Conservation (phyloP, 306 rosid genomes). For the Oxytropis ochrocephala region DNA sequence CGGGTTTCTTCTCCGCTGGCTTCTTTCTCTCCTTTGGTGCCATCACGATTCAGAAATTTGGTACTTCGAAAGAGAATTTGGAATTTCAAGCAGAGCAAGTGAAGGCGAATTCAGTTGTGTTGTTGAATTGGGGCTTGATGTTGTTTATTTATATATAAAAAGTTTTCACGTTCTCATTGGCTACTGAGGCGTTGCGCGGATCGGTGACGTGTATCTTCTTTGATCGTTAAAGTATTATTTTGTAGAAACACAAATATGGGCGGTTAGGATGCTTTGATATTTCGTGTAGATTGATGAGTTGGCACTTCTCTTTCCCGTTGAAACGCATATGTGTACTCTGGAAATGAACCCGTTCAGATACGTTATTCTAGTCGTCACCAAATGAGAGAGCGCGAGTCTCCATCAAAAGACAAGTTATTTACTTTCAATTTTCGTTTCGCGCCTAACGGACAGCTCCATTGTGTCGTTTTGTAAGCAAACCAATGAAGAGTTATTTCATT, state of each 20-base stretch:
- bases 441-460: too few relatives aligned
- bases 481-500: too few relatives aligned
- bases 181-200: too few relatives aligned
- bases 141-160: not conserved
- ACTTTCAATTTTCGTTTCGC: too few relatives aligned
- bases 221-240: not conserved
- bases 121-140: not conserved
- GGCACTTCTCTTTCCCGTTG: not conserved
- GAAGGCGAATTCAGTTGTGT: too few relatives aligned
- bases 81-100: conserved; percentile 6
- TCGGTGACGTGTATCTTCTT: not conserved
- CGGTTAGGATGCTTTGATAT: too few relatives aligned
- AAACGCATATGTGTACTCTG: not conserved
- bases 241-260: too few relatives aligned
- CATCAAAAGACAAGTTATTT: too few relatives aligned
- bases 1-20: conserved; percentile 54
- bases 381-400: not conserved
- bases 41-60: not conserved
- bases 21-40: conserved; percentile 60
- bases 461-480: too few relatives aligned
- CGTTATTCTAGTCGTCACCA: not conserved
- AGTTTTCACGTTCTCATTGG: conserved; percentile 10
- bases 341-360: conserved; percentile 18
- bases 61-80: not conserved
- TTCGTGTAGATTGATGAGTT: conserved; percentile 27